These are phyloP conservation scores for Macrophomina tecta DNA, from an alignment of 2,329 filamentous ascomycete genomes.

Conservation along the genomic window DNA sequence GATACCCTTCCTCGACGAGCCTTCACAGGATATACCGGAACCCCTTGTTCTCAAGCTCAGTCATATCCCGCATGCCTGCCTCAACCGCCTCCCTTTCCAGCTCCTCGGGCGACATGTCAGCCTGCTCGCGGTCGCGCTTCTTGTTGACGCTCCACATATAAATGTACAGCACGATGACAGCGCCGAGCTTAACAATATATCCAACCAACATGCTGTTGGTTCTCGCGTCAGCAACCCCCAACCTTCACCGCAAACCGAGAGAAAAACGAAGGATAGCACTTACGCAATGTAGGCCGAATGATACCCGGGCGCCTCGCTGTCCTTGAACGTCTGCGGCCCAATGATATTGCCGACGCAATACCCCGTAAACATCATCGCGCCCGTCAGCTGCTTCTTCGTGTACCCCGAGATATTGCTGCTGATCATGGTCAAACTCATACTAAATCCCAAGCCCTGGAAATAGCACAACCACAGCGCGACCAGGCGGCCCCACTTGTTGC, in stretches of 20 bases:
- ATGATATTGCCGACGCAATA: conserved; percentile 64
- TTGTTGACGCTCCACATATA: conserved; percentile 64
- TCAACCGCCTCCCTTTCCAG: conserved; percentile 60
- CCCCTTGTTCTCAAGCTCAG: conserved; percentile 61
- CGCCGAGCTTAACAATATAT: conserved; percentile 59
- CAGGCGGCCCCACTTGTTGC: conserved; percentile 63
- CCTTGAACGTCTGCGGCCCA: conserved; percentile 60
- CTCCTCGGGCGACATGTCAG: conserved; percentile 40
- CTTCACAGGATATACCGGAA: conserved; percentile 58
- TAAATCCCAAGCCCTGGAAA: conserved; percentile 61
- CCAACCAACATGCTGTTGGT: conserved; percentile 61
- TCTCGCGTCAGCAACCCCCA: not conserved
- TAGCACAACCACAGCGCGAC: conserved; percentile 65
- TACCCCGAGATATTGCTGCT: conserved; percentile 61
- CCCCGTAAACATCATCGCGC: conserved; percentile 58
- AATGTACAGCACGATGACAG: conserved; percentile 58
- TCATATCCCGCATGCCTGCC: conserved; percentile 61
- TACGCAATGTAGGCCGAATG: conserved; percentile 56
- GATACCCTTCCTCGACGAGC: too few relatives aligned
- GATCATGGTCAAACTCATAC: conserved; percentile 60
- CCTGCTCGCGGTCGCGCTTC: conserved; percentile 57
- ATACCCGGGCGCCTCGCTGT: conserved; percentile 56
- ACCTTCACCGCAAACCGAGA: not conserved
- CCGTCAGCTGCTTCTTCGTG: conserved; percentile 62
- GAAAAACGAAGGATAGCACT: conserved; percentile 27